Percentiles rank a stretch among this genome's conserved stretches.
Evolutionary conservation across 352 stramenopile genomes (phyloP).

Genomic region (Thraustochytrium sp.): DNA sequence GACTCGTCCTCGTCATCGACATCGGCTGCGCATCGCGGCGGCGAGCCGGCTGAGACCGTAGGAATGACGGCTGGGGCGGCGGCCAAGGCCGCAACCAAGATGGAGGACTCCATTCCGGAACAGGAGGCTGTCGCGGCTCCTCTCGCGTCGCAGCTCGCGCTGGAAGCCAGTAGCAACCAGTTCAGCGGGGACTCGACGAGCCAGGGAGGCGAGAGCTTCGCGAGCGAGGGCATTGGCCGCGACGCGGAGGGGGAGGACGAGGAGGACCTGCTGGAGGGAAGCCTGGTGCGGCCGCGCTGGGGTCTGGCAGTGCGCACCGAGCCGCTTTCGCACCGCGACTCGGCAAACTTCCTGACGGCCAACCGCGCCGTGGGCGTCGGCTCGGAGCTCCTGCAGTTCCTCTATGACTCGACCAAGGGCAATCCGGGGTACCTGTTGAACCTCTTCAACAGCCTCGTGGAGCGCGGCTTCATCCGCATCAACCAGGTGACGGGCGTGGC

Average conservation of each 20-base stretch:
- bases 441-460: constrained; percentile 35
- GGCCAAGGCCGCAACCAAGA: no score
- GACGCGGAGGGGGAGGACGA: no score
- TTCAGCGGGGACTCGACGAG: not conserved
- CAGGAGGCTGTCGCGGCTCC: no score
- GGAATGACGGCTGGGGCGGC: no score
- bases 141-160: no score
- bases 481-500: not conserved
- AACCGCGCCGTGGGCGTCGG: not conserved
- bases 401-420: constrained; percentile 2
- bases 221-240: not conserved
- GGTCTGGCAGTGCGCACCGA: not conserved
- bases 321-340: not conserved
- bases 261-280: not conserved
- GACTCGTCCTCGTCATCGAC: no score
- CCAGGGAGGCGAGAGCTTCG: not conserved
- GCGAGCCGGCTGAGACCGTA: no score
- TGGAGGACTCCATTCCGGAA: no score
- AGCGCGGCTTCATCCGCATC: not conserved
- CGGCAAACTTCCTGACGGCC: not conserved
- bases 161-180: no score
- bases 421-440: constrained; percentile 33
- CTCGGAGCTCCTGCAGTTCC: not conserved
- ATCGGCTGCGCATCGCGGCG: no score
- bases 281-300: not conserved